Evolutionary conservation across 495 filamentous ascomycete species (phyloP), one percentile per base, ranked within the genome.

Genomic region (Parachaetomium inaequale): DNA sequence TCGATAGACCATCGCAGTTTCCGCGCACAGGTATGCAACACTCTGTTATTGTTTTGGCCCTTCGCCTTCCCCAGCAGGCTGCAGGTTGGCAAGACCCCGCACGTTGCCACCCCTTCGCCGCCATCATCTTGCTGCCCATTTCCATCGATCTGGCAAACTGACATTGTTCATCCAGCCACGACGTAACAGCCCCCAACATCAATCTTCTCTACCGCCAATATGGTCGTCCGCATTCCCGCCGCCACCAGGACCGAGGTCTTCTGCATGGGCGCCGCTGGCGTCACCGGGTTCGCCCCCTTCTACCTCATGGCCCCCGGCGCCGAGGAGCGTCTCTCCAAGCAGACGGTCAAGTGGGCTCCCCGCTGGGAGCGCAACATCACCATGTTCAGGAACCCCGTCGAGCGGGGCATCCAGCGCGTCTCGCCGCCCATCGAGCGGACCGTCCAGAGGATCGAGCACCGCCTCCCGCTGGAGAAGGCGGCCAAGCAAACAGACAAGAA

Each of bases 321-420:
- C 54, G 70, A 78, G 52, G 78, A 80, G 62, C 74, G 74, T 17
- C 42, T 82, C 21, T 70, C 73, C 17, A 54, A 64, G 1, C 76
- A 79, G 68, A 81, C 79, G 0, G 57, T 64, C 45, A 72, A 75
- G 59, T 82, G 79, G 79, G 79, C 79, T 8, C 79, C 79, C 10
- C 72, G 71, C 28, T 82, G 79, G 79, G 76, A 82, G 65, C 75
- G 77, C 53, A 81, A 78, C 72, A 81, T 77, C 65, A 76, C 67
- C 14, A 73, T 74, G 69, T 74, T 81, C 65, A 72, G 72, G 58
- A 65, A 69, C 26, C 78, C 77, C 26, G 75, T 75, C 29, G 74
- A 75, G 66, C 72, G 74, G 8, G 63, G 78, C 58, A 74, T 78
- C 55, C 74, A 76, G 60, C 68, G 74, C 3, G 68, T 77, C 53